Evolutionary conservation across 2,329 filamentous ascomycete species (phyloP).

Genomic region (Talaromyces atroroseus): DNA sequence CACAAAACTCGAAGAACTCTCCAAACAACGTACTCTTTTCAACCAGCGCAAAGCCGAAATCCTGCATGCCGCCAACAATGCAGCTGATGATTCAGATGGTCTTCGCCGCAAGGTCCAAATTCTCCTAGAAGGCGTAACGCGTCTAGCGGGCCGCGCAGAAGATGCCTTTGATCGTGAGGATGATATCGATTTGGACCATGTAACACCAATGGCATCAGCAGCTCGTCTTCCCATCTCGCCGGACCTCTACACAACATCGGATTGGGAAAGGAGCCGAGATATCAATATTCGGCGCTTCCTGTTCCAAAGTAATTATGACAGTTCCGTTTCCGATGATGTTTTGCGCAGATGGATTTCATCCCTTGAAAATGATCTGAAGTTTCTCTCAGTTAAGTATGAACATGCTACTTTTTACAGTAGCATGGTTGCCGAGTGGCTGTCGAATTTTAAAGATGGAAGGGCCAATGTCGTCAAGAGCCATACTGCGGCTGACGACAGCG

Average conservation of each 20-base stretch:
- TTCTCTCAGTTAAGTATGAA: conserved; percentile 51
- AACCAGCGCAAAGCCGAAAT: conserved; percentile 43
- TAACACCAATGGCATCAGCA: conserved; percentile 20
- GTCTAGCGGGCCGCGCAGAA: conserved; percentile 32
- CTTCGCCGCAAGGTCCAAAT: conserved; percentile 27
- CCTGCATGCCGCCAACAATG: conserved; percentile 27
- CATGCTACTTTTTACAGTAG: conserved; percentile 54
- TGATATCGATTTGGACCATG: conserved; percentile 18
- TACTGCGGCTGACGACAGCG: conserved; percentile 9
- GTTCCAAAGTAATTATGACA: conserved; percentile 50
- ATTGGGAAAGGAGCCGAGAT: conserved; percentile 24
- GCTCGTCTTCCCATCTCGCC: conserved; percentile 22
- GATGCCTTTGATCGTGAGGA: conserved; percentile 30
- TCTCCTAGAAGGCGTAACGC: conserved; percentile 34
- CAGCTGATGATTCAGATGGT: conserved; percentile 16
- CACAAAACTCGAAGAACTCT: conserved; percentile 54
- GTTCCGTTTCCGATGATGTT: conserved; percentile 45
- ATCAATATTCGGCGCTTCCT: conserved; percentile 49
- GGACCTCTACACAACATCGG: background rate
- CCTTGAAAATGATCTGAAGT: conserved; percentile 43
- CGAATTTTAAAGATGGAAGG: conserved; percentile 23
- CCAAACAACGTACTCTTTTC: conserved; percentile 48
- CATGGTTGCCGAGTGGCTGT: conserved; percentile 53
- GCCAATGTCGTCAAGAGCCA: background rate
- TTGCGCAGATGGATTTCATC: conserved; percentile 45